Evolutionary conservation across 2,329 filamentous ascomycete species (phyloP), one percentile per base, ranked within the genome.

Genomic region (Sclerotiophoma versabilis): DNA sequence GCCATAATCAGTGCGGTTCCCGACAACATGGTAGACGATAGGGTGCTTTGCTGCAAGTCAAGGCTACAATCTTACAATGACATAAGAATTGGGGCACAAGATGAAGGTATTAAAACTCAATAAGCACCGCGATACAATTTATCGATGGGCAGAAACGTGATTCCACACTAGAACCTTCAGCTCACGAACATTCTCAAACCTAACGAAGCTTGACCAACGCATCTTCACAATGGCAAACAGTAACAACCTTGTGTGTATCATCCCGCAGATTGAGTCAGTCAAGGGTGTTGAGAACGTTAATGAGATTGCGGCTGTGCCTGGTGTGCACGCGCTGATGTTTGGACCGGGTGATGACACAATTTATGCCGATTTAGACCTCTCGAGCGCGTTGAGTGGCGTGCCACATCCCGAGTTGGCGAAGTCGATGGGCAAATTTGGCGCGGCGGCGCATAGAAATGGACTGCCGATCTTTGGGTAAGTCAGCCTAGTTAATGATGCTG

Each of bases 241-340:
- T 11, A 70, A 70, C 58, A 63, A 65, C 27, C 67, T 69, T 49
- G 32, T 68, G 5, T 66, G 63, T 22, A 54, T 69, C 26, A 68
- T 69, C 27, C 62, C 65, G 0, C 67, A 70, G 37, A 63, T 70
- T 42, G 67, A 70, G 49, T 63, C 62, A 0, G 46, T 68, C 3
- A 64, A 65, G 37, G 67, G 67, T 1, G 30, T 70, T 7, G 65
- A 63, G 43, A 69, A 69, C n/a, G 49, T 46, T 5, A 59, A 70
- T 4, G 64, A 66, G 27, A 70, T 68, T 33, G 64, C 66, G n/a
- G 64, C 63, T 5, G 64, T 69, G 2, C 55, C 54, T 3, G 67
- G 66, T n/a, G 52, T 69, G 2, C 44, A 58, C 3, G 65, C 54
- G 9, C 34, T 69, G n/a, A 68, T 69, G 66, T 68, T 68, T 38